Evolutionary conservation across 345 rosid species (phyloP).

Genomic region (Arabidopsis suecica): DNA sequence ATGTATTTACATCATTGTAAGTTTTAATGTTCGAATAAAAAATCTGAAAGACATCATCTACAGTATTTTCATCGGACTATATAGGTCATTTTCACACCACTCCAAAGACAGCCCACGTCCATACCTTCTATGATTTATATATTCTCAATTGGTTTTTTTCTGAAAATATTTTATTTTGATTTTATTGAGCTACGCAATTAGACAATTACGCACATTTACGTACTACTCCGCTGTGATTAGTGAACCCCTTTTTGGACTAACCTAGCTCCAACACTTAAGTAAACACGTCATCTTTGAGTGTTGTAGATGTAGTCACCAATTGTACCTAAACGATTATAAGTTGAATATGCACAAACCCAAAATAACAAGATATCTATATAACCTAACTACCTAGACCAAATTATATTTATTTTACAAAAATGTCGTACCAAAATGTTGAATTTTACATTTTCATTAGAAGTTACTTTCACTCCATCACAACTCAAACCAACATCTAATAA

Average conservation of each 20-base stretch:
- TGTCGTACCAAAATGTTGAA: constrained; percentile 33
- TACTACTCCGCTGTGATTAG: background rate
- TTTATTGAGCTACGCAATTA: constrained; percentile 15
- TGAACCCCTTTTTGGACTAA: background rate
- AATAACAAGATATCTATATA: constrained; percentile 25
- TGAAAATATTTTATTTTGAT: constrained; percentile 3
- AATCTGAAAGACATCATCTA: background rate
- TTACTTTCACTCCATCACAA: constrained; percentile 43
- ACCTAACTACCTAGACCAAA: constrained; percentile 34
- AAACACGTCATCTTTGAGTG: constrained; percentile 35
- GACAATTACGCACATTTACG: constrained; percentile 6
- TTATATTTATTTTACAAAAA: background rate
- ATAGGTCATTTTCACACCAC: constrained; percentile 1
- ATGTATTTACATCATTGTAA: too few species aligned
- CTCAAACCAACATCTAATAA: constrained; percentile 36
- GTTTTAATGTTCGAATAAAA: too few species aligned
- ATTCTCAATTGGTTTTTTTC: background rate
- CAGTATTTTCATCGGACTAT: background rate
- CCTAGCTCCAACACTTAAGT: constrained; percentile 11
- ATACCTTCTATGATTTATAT: constrained; percentile 19
- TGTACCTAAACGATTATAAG: constrained; percentile 35
- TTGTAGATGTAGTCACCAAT: constrained; percentile 11
- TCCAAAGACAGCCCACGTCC: constrained; percentile 28
- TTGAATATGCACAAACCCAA: constrained; percentile 38
- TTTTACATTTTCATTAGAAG: constrained; percentile 10